These are phyloP conservation scores for Rubroboletus satanas DNA, from an alignment of 768 basidiomycete species.

Conservation along the genomic window DNA sequence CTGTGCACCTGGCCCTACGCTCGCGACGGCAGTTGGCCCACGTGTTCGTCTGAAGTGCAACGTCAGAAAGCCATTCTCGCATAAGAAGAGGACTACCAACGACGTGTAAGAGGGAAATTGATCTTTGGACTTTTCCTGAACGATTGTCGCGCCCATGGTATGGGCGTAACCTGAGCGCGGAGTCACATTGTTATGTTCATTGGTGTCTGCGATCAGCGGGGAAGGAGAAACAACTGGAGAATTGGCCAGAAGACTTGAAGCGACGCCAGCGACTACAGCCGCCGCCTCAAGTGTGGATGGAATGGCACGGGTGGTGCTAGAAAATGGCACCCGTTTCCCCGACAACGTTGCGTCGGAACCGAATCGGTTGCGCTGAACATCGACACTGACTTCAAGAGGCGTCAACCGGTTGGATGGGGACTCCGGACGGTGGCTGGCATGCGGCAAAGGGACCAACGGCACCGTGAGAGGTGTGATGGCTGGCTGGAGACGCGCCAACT, in stretches of 20 bases:
- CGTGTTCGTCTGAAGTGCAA: constrained; percentile 1
- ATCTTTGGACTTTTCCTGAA: background rate
- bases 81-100: constrained; percentile 5
- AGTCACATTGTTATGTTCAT: background rate
- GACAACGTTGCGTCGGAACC: background rate
- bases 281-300: background rate
- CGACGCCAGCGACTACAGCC: background rate
- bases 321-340: background rate
- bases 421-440: background rate
- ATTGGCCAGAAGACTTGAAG: background rate
- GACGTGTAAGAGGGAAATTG: background rate
- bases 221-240: background rate
- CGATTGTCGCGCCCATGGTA: background rate
- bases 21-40: background rate
- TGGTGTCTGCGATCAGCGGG: background rate
- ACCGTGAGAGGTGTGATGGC: background rate
- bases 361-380: background rate
- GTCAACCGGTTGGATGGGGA: background rate
- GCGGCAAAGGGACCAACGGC: constrained; percentile 4
- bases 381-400: background rate
- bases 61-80: background rate
- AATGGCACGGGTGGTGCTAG: background rate
- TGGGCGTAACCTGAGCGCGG: background rate
- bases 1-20: background rate
- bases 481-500: background rate